Evolutionary conservation across 805 yeast species (phyloP).

Genomic region (Ogataea salicorniae): DNA sequence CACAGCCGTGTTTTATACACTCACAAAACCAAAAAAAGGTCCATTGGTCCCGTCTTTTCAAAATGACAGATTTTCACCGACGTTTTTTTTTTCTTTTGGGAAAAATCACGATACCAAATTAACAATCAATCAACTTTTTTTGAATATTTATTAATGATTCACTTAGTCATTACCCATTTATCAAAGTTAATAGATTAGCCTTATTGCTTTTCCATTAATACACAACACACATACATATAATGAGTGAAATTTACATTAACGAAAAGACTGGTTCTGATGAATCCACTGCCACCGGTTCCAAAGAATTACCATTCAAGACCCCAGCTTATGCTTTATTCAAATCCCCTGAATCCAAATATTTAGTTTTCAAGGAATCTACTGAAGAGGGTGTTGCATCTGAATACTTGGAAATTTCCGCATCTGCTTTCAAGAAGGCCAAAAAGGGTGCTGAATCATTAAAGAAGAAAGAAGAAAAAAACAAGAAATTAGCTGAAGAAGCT

Average conservation of each 20-base stretch:
- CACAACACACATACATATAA: slow-evolving; percentile 4
- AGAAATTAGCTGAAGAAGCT: slow-evolving; percentile 47
- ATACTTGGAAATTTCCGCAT: slow-evolving; percentile 75
- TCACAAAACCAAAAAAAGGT: too few species aligned
- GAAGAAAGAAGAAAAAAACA: slow-evolving; percentile 71
- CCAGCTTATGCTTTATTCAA: slow-evolving; percentile 74
- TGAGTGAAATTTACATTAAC: slow-evolving; percentile 54
- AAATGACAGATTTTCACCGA: too few species aligned
- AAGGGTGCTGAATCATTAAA: slow-evolving; percentile 91
- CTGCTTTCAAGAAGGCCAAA: slow-evolving; percentile 93
- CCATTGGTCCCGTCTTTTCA: too few species aligned
- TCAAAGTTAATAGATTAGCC: background rate
- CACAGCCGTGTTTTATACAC: too few species aligned
- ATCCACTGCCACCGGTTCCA: slow-evolving; percentile 53
- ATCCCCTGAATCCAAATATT: slow-evolving; percentile 45
- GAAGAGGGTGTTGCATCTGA: slow-evolving; percentile 47
- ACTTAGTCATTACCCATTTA: background rate
- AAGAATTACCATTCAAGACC: slow-evolving; percentile 67
- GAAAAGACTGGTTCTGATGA: slow-evolving; percentile 69
- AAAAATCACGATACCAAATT: too few species aligned
- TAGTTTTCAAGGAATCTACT: slow-evolving; percentile 49
- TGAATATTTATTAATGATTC: background rate
- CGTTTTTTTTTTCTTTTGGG: too few species aligned
- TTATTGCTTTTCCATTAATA: background rate
- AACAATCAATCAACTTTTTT: too few species aligned